Percentiles rank a stretch among this genome's conserved stretches.
These are phyloP conservation scores for Kondoa subrosea DNA, from an alignment of 768 basidiomycete genomes.

Conservation along the genomic window DNA sequence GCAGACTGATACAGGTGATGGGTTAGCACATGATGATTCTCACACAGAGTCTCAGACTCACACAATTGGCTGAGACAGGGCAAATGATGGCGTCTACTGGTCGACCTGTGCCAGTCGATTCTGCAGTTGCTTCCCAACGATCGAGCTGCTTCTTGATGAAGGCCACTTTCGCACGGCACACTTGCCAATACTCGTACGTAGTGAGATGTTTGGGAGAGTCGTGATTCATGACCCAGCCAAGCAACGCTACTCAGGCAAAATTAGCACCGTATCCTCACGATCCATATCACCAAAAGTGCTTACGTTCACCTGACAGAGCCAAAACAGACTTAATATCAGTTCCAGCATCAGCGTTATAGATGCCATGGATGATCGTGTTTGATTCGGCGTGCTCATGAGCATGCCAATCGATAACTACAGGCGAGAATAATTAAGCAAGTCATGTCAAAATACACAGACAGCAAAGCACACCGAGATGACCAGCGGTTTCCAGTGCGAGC, in stretches of 20 bases:
- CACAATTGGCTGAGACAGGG: constrained; percentile 33
- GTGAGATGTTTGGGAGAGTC: constrained; percentile 33
- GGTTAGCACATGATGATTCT: not conserved
- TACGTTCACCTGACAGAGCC: constrained; percentile 39
- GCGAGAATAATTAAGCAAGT: no score
- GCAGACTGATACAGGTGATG: not conserved
- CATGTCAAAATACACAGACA: no score
- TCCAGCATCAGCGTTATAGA: constrained; percentile 32
- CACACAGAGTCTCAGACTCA: no score
- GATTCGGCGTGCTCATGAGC: constrained; percentile 43
- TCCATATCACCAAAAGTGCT: no score
- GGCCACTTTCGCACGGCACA: constrained; percentile 41
- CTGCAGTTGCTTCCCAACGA: constrained; percentile 44
- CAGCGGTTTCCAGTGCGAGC: constrained; percentile 43
- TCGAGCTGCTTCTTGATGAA: constrained; percentile 46
- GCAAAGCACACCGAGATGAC: no score
- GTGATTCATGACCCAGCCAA: not conserved
- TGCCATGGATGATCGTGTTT: constrained; percentile 26
- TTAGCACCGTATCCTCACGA: no score
- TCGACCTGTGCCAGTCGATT: constrained; percentile 47
- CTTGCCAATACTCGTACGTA: constrained; percentile 52
- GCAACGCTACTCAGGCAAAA: no score
- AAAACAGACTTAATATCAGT: constrained; percentile 36
- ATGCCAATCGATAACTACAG: constrained; percentile 59
- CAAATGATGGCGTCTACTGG: constrained; percentile 60